Evolutionary conservation across 2,329 filamentous ascomycete species (phyloP), one percentile per base, ranked within the genome.

Genomic region (Botrytis galanthina): DNA sequence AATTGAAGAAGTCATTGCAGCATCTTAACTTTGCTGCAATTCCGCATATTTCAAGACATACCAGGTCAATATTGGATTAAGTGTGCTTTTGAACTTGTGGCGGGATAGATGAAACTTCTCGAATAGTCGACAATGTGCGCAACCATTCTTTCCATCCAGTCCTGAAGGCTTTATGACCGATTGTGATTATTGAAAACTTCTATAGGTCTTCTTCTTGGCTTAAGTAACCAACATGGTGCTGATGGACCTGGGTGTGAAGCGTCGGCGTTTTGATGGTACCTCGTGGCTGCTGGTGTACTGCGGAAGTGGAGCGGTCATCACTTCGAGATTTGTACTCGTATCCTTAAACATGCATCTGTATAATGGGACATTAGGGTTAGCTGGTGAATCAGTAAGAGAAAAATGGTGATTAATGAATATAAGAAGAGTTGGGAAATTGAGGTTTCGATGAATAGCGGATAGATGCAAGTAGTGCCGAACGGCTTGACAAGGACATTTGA

Each of bases 1-100:
- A 3, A 22, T 26, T 3, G 20, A 26, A 4, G 10, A 48, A 22
- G 8, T 26, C 8, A 10, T 26, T 7, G 0, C 0, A 48, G 2
- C 3, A 26, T 22, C 3, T 22, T 22, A 4, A 22, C 3, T 48
- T 26, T 48, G 8, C 46, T 0, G 3, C 26, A 4, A 20, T 48
- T 20, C 8, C 20, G 46, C 46, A 48, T 4, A 10, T 48, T 1
- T 22, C 0, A 3, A 20, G 20, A 2, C 0, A 2, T 60, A 6
- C 20, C 32, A 22, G 35, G 20, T 3, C 10, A 12, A 16, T n/a
- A 4, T n/a, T 51, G 26, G 10, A 51, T 14, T 1, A 3, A 26
- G 9, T 10, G 12, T 6, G 4, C 0, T 14, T n/a, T 14, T 51
- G 12, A 7, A n/a, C 10, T 51, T 51, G 22, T n/a, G 14, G 48